Percentiles rank a stretch among this genome's conserved stretches.
Conservation (phyloP, 2,329 filamentous ascomycete species). For the Aspergillus japonicus region DNA sequence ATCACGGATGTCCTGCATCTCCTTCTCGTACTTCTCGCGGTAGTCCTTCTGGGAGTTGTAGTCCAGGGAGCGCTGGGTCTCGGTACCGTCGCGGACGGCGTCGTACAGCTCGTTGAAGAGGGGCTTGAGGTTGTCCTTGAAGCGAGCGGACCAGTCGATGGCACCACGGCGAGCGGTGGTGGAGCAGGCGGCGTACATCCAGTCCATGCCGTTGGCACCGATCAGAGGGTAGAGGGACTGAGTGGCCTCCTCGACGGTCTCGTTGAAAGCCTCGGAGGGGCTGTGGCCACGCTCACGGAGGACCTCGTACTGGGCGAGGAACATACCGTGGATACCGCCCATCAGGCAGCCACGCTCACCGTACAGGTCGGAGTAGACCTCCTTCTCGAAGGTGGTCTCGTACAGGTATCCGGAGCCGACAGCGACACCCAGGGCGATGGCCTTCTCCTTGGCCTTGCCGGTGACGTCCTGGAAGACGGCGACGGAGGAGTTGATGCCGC, state of each 20-base stretch:
- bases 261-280: constrained; percentile 99
- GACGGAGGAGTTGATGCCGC: constrained; percentile 99
- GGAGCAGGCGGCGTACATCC: constrained; percentile 99
- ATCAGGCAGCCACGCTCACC: constrained; percentile 99
- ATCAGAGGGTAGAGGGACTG: constrained; percentile 98
- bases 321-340: constrained; percentile 99
- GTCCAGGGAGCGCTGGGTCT: constrained; percentile 94
- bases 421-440: constrained; percentile 91
- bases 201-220: constrained; percentile 97
- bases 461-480: constrained; percentile 98
- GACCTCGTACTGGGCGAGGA: constrained; percentile 99
- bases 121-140: constrained; percentile 98
- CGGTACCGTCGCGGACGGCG: constrained; percentile 82
- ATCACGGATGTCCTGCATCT: constrained; percentile 97
- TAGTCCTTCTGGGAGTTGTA: constrained; percentile 97
- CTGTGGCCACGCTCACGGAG: constrained; percentile 97
- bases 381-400: constrained; percentile 99
- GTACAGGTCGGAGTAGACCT: constrained; percentile 99
- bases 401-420: constrained; percentile 98
- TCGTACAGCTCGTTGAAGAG: constrained; percentile 98
- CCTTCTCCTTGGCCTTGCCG: constrained; percentile 97
- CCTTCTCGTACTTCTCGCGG: constrained; percentile 93
- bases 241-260: constrained; percentile 99
- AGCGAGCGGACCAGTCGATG: constrained; percentile 95
- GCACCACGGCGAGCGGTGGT: constrained; percentile 97